These are phyloP conservation scores for Phaseolus coccineus DNA, from an alignment of 331 rosid species.

Conservation along the genomic window DNA sequence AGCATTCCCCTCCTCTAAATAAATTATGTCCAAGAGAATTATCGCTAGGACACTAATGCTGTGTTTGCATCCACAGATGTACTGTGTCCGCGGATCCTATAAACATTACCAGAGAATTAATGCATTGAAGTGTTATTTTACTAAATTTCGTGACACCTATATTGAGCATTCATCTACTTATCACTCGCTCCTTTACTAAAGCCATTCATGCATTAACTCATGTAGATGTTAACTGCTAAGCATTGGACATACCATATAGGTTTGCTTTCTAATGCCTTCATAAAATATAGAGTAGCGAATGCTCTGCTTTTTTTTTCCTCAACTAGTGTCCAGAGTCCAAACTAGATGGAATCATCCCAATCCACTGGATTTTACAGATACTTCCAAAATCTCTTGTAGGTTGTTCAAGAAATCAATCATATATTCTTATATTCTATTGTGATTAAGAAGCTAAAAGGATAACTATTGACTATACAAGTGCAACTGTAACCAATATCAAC, in stretches of 20 bases:
- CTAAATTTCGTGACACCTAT: not conserved
- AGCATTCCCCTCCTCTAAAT: constrained; percentile 3
- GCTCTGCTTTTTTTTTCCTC: not conserved
- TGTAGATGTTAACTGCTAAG: not conserved
- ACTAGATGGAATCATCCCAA: constrained; percentile 6
- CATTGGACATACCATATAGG: not conserved
- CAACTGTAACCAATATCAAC: not conserved
- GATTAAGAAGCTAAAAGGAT: not conserved
- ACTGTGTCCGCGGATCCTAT: too few species aligned
- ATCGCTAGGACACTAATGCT: not conserved
- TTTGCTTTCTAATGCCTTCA: not conserved
- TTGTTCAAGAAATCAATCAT: not conserved
- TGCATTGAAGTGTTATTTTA: not conserved
- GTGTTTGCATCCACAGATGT: too few species aligned
- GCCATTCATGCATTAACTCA: not conserved
- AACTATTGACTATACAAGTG: not conserved
- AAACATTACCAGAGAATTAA: not conserved
- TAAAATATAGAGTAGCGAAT: not conserved
- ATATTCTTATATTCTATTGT: not conserved
- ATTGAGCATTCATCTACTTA: constrained; percentile 14
- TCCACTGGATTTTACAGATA: not conserved
- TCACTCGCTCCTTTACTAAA: not conserved
- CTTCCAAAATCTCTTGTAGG: not conserved
- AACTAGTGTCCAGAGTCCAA: not conserved
- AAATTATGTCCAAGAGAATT: not conserved